phyloP scores from a whole-genome alignment of 139 green algal species.

The Zygnema circumcarinatum region DNA sequence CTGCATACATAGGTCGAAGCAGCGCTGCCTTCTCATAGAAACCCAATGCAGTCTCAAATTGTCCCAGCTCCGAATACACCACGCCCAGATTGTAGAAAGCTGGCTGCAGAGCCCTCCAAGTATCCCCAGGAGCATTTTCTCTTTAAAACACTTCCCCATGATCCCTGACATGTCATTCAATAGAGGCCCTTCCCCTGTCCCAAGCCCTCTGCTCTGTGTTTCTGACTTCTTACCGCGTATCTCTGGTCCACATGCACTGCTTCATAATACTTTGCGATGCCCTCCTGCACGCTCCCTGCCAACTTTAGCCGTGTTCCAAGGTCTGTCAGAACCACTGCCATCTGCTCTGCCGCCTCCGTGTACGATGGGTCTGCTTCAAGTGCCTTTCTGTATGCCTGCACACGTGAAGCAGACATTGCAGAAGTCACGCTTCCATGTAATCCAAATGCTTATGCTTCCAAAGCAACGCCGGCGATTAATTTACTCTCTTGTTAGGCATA shows the following conservation, averaged over 20 bases:
- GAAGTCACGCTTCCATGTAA: too few relatives aligned
- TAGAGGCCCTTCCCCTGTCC: too few relatives aligned
- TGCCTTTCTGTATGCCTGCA: conserved; percentile 56
- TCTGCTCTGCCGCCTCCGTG: conserved; percentile 41
- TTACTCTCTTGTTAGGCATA: too few relatives aligned
- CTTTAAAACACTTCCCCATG: too few relatives aligned
- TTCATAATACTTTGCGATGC: conserved; percentile 69
- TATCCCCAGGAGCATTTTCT: too few relatives aligned
- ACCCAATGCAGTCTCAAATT: conserved; percentile 50
- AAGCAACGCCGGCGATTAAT: not conserved
- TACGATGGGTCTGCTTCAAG: conserved; percentile 20
- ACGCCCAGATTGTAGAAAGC: conserved; percentile 82
- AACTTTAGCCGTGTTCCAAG: conserved; percentile 82
- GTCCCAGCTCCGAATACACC: conserved; percentile 37
- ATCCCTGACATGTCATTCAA: too few relatives aligned
- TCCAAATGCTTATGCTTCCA: not conserved
- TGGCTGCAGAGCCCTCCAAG: conserved; percentile 52
- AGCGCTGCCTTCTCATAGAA: conserved; percentile 66
- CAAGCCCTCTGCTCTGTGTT: too few relatives aligned
- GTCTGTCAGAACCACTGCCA: conserved; percentile 85
- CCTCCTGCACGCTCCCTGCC: conserved; percentile 63
- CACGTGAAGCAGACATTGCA: not conserved
- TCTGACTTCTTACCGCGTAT: conserved; percentile 61
- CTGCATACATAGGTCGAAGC: conserved; percentile 72
- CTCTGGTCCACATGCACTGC: conserved; percentile 53